A percentile compares a stretch with the other conserved stretches of the same genome.
phyloP scores from a whole-genome alignment of 1,284 basidiomycete genomes.

The Austroboletus novae-zelandiae region DNA sequence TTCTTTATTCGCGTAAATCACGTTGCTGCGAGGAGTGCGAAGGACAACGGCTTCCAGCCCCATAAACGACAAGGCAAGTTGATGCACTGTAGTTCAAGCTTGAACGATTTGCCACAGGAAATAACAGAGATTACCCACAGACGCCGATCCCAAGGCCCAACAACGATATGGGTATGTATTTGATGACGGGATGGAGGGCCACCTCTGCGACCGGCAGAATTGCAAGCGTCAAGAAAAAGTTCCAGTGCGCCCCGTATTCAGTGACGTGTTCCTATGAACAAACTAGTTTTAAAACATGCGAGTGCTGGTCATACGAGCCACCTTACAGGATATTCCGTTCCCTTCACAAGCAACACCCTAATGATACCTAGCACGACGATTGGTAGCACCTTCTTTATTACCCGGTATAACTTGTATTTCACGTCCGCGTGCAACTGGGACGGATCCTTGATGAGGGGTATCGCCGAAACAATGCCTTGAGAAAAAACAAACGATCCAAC shows the following conservation, averaged over 20 bases:
- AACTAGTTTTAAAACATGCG: background rate
- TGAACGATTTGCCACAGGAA: background rate
- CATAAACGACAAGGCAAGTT: conserved; percentile 56
- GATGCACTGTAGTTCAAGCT: conserved; percentile 54
- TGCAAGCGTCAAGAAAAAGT: conserved; percentile 95
- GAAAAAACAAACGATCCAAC: conserved; percentile 97
- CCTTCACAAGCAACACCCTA: conserved; percentile 86
- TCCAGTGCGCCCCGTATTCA: conserved; percentile 98
- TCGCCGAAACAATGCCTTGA: conserved; percentile 85
- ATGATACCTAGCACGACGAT: conserved; percentile 75
- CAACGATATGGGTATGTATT: conserved; percentile 55
- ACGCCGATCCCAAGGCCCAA: conserved; percentile 65
- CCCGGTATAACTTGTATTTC: conserved; percentile 48
- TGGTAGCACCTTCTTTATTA: conserved; percentile 62
- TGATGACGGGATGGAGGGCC: conserved; percentile 63
- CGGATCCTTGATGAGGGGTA: conserved; percentile 67
- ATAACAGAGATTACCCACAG: conserved; percentile 43
- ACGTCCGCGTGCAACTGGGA: conserved; percentile 48
- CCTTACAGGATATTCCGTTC: conserved; percentile 87
- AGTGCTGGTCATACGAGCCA: background rate
- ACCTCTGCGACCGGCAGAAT: conserved; percentile 78
- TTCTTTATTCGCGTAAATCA: conserved; percentile 89
- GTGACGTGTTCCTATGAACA: conserved; percentile 85
- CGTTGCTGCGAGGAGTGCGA: conserved; percentile 52
- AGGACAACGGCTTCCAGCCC: conserved; percentile 67